Conservation (phyloP, 345 rosid species). For the Physaria fendleri region DNA sequence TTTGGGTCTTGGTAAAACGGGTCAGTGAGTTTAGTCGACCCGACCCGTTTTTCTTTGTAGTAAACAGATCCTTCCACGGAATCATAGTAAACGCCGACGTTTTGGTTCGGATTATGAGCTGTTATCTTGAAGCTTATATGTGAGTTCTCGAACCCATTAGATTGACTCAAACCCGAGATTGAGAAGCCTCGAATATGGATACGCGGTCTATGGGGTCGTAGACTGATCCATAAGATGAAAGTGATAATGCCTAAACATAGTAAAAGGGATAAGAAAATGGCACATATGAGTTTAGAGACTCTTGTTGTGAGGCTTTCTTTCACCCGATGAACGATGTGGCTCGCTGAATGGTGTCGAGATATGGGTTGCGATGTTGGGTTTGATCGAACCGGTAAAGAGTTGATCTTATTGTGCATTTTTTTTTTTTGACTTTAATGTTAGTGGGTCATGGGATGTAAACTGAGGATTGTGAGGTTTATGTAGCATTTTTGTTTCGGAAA, state of each 20-base stretch:
- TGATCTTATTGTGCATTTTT: constrained; percentile 28
- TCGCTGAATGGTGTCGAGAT: constrained; percentile 34
- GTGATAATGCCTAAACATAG: constrained; percentile 38
- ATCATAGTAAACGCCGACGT: constrained; percentile 53
- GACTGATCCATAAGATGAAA: constrained; percentile 72
- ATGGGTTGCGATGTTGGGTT: constrained; percentile 10
- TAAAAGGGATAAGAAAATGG: constrained; percentile 45
- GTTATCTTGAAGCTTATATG: constrained; percentile 53
- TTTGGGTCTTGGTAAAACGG: constrained; percentile 64
- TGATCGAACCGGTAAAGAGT: constrained; percentile 22
- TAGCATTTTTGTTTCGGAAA: not conserved
- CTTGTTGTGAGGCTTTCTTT: constrained; percentile 57
- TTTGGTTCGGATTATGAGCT: constrained; percentile 65
- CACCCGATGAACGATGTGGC: constrained; percentile 50
- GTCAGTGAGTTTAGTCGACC: constrained; percentile 36
- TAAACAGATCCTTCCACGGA: constrained; percentile 49
- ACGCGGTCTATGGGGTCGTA: constrained; percentile 85
- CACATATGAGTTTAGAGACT: constrained; percentile 53
- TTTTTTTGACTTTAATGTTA: not conserved
- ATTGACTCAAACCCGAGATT: constrained; percentile 41
- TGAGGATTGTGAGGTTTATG: constrained; percentile 13
- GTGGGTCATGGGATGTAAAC: constrained; percentile 11
- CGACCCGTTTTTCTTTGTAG: constrained; percentile 53
- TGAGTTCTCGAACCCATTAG: constrained; percentile 47
- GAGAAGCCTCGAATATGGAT: constrained; percentile 44